Conservation (phyloP, 805 yeast species). For the Myxozyma mucilagina region DNA sequence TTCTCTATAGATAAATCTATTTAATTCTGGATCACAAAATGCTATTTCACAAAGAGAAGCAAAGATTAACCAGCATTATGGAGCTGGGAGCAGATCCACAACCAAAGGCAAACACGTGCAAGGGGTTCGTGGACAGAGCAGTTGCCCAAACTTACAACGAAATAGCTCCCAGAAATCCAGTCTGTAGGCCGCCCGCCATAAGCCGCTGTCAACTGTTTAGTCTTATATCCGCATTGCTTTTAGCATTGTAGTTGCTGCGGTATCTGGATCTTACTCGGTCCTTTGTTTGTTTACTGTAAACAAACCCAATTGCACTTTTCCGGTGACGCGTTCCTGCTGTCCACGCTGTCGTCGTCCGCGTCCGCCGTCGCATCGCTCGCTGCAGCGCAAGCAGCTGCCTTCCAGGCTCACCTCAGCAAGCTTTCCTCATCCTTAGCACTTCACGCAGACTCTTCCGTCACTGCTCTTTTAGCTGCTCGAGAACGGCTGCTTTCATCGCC, state of each 20-base stretch:
- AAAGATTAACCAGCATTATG: background rate
- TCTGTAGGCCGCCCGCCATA: background rate
- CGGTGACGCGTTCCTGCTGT: background rate
- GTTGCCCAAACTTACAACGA: background rate
- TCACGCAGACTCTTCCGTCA: background rate
- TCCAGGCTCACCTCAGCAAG: slow-evolving; percentile 15
- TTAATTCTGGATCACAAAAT: too few species aligned
- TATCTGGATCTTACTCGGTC: background rate
- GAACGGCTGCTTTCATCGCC: slow-evolving; percentile 1
- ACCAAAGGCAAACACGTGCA: background rate
- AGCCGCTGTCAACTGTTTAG: background rate
- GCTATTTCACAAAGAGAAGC: background rate
- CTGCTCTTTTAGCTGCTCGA: slow-evolving; percentile 1
- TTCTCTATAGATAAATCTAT: too few species aligned
- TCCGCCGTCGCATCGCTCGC: slow-evolving; percentile 12
- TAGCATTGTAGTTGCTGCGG: background rate
- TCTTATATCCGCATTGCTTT: background rate
- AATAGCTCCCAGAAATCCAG: background rate
- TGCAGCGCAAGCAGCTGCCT: slow-evolving; percentile 12
- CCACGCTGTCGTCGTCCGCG: slow-evolving; percentile 10
- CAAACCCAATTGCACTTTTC: background rate
- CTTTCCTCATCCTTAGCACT: slow-evolving; percentile 2
- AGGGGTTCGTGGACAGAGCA: background rate
- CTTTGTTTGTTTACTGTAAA: background rate
- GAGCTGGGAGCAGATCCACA: background rate